Conservation (phyloP, 257 asterid species). For the Euphrasia confusa region DNA sequence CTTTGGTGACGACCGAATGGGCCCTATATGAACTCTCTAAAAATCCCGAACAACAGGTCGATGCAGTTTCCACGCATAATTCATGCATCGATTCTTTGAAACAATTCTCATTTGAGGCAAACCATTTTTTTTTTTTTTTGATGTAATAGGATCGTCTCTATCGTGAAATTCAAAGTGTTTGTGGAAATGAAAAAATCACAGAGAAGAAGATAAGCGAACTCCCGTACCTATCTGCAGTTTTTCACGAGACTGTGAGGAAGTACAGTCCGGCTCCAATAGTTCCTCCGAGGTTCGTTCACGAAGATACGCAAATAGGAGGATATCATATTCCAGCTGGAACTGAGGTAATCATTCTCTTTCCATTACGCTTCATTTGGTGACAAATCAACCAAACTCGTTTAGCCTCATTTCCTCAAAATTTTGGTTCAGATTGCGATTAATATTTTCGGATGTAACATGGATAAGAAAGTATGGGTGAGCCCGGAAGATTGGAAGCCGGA, state of each 20-base stretch:
- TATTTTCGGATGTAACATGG: slow-evolving; percentile 63
- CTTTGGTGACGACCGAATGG: slow-evolving; percentile 62
- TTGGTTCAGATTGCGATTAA: slow-evolving; percentile 52
- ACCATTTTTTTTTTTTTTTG: too few relatives aligned
- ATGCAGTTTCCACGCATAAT: neutral
- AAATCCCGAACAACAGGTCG: slow-evolving; percentile 53
- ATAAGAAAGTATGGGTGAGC: slow-evolving; percentile 41
- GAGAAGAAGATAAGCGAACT: slow-evolving; percentile 51
- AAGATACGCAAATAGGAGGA: slow-evolving; percentile 60
- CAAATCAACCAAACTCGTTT: too few relatives aligned
- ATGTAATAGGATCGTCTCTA: slow-evolving; percentile 38
- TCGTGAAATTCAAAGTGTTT: slow-evolving; percentile 36
- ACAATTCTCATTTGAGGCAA: neutral
- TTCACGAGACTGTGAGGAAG: slow-evolving; percentile 63
- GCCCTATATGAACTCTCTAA: slow-evolving; percentile 72
- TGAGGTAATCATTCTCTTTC: slow-evolving; percentile 36
- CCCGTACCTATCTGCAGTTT: slow-evolving; percentile 57
- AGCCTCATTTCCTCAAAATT: neutral
- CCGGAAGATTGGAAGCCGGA: slow-evolving; percentile 52
- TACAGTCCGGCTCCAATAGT: slow-evolving; percentile 62
- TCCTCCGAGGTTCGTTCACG: slow-evolving; percentile 60
- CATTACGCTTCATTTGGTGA: neutral
- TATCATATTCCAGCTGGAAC: slow-evolving; percentile 54
- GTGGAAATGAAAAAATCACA: slow-evolving; percentile 39
- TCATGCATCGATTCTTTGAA: neutral